Evolutionary conservation across 106 monocot species (phyloP), one percentile per base, ranked within the genome.

Genomic region (Platanthera zijinensis): DNA sequence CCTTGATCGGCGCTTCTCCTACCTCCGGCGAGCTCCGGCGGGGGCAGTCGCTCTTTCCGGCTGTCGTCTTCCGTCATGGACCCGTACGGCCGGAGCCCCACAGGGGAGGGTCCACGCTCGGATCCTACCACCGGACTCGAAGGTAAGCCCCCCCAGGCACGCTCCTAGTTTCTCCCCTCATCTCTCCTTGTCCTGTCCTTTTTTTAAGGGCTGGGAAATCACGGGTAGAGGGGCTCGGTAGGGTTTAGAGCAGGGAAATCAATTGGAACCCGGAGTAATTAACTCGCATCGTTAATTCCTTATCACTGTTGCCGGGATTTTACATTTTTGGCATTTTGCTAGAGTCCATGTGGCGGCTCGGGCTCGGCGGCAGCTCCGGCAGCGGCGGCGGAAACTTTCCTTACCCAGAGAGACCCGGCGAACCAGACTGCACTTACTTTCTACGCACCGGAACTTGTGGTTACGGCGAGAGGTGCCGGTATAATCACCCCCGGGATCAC

Each of bases 341-440:
- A 72, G 72, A 72, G 72, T 51, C 72, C 18, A 72, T 72, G 72
- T 51, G 72, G 72, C 72, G 72, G 50, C 22, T 72, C 21, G 72
- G 22, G 51, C 50, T 72, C 50, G 51, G 72, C 17, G 72, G 72
- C 39, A 15, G 72, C 72, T 51, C 50, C 22, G 72, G 51, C 50
- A 72, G 72, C 19, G 72, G 51, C 9, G 77, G 77, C 48, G 76
- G 32, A 28, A 82, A 59, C 19, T 25, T 48, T 50, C 71, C 21
- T 51, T 90, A 86, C 13, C 97, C 97, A 57, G 94, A 99, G 81
- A 77, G 97, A 81, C 91, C 90, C 1, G 94, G 94, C 2, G 90
- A 92, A 72, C 84, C 86, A 5, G 91, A 91, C 51, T 99, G 97
- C 48, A 25, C 72, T 63, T 92, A 93, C 71, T 99, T 86, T 80